phyloP scores from a whole-genome alignment of 768 basidiomycete species.

The Tylopilus cervinicoccineus region DNA sequence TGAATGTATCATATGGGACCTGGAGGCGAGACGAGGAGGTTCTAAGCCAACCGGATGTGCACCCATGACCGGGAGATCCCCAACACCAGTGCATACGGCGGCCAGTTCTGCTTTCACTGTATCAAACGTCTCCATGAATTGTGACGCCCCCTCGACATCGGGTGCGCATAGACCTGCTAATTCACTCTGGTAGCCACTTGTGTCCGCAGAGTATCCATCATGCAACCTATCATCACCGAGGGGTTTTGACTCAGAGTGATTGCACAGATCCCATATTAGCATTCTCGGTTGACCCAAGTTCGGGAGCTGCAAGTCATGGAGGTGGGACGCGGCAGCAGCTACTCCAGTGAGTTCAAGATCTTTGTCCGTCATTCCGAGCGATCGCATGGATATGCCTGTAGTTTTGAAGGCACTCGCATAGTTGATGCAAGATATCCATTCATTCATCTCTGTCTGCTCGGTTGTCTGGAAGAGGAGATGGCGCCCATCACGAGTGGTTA shows the following conservation, averaged over 20 bases:
- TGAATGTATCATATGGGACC: constrained; percentile 52
- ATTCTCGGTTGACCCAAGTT: constrained; percentile 22
- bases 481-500: constrained; percentile 72
- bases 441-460: constrained; percentile 69
- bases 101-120: constrained; percentile 84
- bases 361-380: constrained; percentile 60
- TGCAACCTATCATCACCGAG: constrained; percentile 20
- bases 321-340: constrained; percentile 81
- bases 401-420: constrained; percentile 93
- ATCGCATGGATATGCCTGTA: constrained; percentile 75
- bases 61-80: constrained; percentile 19
- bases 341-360: constrained; percentile 78
- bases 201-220: constrained; percentile 29
- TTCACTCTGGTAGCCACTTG: constrained; percentile 18
- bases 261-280: constrained; percentile 41
- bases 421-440: constrained; percentile 91
- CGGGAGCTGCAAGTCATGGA: constrained; percentile 58
- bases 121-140: constrained; percentile 80
- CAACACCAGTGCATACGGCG: constrained; percentile 38
- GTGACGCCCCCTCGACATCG: constrained; percentile 56
- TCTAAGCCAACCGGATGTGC: constrained; percentile 21
- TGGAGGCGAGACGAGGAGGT: constrained; percentile 34
- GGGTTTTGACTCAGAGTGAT: constrained; percentile 33
- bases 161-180: constrained; percentile 40
- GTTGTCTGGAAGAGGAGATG: constrained; percentile 77